Evolutionary conservation across 1,139 yeast species (phyloP).

Genomic region (Nakaseomyces sp.): DNA sequence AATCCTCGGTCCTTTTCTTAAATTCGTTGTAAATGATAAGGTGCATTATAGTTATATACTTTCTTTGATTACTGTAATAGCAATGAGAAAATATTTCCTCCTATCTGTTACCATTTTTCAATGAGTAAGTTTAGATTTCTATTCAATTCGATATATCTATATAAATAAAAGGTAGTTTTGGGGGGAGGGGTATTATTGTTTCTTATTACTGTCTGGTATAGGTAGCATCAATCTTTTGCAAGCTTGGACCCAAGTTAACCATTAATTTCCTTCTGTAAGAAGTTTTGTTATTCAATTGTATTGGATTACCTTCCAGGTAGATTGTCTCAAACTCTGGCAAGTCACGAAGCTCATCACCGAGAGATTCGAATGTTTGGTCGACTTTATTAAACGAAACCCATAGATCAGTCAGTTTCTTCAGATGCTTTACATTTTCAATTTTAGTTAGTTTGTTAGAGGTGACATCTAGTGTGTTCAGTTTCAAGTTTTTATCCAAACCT

Average conservation of each 20-base stretch:
- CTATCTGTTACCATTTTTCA: too few species aligned
- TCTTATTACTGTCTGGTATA: constrained; percentile 37
- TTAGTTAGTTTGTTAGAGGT: constrained; percentile 61
- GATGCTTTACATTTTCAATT: constrained; percentile 58
- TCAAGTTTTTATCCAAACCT: constrained; percentile 62
- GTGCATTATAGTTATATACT: too few species aligned
- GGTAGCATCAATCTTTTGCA: constrained; percentile 87
- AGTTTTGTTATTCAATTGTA: constrained; percentile 63
- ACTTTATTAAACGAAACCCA: constrained; percentile 86
- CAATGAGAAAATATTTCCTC: too few species aligned
- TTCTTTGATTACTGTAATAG: too few species aligned
- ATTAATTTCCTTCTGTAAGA: constrained; percentile 79
- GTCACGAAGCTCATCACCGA: constrained; percentile 55
- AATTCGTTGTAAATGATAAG: too few species aligned
- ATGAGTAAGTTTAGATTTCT: too few species aligned
- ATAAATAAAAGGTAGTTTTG: too few species aligned
- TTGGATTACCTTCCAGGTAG: constrained; percentile 90
- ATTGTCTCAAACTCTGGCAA: constrained; percentile 73
- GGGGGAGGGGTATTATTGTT: too few species aligned
- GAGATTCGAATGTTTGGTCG: constrained; percentile 52
- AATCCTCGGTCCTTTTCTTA: too few species aligned
- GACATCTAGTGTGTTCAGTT: constrained; percentile 69
- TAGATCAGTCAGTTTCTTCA: constrained; percentile 67
- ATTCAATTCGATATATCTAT: too few species aligned
- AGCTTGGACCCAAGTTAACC: constrained; percentile 54